These are phyloP conservation scores for Ustilago cynodontis DNA, from an alignment of 1,284 basidiomycete genomes.

Conservation along the genomic window DNA sequence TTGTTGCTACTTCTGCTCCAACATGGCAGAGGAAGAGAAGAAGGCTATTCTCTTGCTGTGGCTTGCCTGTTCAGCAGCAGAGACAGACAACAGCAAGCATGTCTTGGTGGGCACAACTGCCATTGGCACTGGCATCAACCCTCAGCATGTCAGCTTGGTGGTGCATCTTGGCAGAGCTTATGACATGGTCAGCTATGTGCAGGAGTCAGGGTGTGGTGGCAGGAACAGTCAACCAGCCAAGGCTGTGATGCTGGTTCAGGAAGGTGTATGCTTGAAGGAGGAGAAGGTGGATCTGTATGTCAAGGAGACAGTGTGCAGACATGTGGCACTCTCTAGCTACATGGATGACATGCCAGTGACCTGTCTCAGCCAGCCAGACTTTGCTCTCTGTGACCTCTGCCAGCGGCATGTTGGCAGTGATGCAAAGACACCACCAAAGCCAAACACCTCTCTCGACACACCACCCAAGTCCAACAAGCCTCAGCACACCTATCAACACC, in stretches of 20 bases:
- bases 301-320: not conserved
- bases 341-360: conserved; percentile 3
- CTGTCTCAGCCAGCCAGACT: conserved; percentile 13
- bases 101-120: conserved; percentile 7
- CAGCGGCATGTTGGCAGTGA: too few relatives aligned
- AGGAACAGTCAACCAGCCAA: not conserved
- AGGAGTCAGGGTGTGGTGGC: conserved; percentile 11
- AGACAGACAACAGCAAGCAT: conserved; percentile 3
- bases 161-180: not conserved
- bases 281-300: not conserved
- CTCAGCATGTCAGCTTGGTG: conserved; percentile 2
- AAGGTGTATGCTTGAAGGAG: not conserved
- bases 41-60: conserved; percentile 2
- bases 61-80: not conserved
- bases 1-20: too few relatives aligned
- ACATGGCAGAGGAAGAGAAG: not conserved
- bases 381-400: conserved; percentile 13
- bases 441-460: not conserved
- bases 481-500: not conserved
- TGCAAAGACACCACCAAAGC: not conserved
- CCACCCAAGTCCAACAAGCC: not conserved
- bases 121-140: conserved; percentile 15
- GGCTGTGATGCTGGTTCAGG: conserved; percentile 1
- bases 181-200: conserved; percentile 12
- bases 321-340: not conserved